Evolutionary conservation across 1,139 yeast genomes (phyloP).

Genomic region (Debaryomyces udenii): DNA sequence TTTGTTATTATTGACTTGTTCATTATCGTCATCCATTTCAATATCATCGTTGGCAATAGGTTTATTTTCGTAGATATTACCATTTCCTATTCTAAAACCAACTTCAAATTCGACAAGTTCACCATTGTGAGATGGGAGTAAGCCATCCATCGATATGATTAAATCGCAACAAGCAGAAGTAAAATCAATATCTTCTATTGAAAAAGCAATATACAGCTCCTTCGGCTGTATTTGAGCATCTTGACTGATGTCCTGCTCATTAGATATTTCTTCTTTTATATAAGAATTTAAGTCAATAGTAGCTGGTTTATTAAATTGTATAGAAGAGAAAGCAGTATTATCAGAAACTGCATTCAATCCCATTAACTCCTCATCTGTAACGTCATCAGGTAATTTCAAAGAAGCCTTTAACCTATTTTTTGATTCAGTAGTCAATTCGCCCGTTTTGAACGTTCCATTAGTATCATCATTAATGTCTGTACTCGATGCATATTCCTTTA

Average conservation of each 20-base stretch:
- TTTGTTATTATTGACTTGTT: slow-evolving; percentile 7
- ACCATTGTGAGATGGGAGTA: slow-evolving; percentile 9
- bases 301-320: slow-evolving; percentile 20
- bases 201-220: slow-evolving; percentile 22
- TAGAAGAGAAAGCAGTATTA: slow-evolving; percentile 23
- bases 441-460: background rate
- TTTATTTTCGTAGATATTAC: slow-evolving; percentile 21
- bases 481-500: slow-evolving; percentile 3
- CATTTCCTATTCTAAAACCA: slow-evolving; percentile 34
- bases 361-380: slow-evolving; percentile 44
- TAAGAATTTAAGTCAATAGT: slow-evolving; percentile 27
- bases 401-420: slow-evolving; percentile 39
- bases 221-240: background rate
- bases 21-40: slow-evolving; percentile 17
- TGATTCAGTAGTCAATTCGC: slow-evolving; percentile 22
- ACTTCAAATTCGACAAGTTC: slow-evolving; percentile 17
- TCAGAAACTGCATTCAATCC: slow-evolving; percentile 36
- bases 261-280: slow-evolving; percentile 19
- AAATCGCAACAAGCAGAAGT: slow-evolving; percentile 26
- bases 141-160: slow-evolving; percentile 26
- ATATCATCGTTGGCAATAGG: slow-evolving; percentile 24
- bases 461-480: background rate
- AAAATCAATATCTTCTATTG: slow-evolving; percentile 30
- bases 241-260: background rate
- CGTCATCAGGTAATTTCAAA: slow-evolving; percentile 39